Evolutionary conservation across 2,329 filamentous ascomycete species (phyloP), one percentile per base, ranked within the genome.

Genomic region (Orbilia oligospora): DNA sequence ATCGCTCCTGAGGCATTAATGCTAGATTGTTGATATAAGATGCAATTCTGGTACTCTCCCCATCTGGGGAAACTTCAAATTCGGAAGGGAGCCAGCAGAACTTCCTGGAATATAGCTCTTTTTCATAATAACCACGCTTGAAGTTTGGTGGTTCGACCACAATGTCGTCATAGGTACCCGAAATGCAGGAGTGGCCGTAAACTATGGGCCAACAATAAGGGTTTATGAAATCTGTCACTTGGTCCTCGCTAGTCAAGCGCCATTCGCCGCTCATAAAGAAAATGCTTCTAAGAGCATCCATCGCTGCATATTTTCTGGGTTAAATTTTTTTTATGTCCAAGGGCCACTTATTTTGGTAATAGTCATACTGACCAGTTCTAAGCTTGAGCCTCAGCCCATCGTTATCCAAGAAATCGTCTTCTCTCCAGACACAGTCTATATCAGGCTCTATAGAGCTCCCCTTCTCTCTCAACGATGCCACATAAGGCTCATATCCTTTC

Each of bases 71-170:
- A 24, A 53, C 49, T 9, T 27, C 14, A 22, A 53, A 53, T 30
- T 53, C 49, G 3, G 49, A 53, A 30, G 49, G 49, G 14, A 53
- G 49, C 49, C 49, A 53, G 24, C 49, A 53, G 12, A 53, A 53
- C 14, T 10, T 27, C 12, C 4, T 53, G 14, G 49, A 53, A 10
- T 53, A 53, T 44, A 44, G 16, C 3, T 44, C 3, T 9, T 12
- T 16, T 44, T 2, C 22, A 14, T 1, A 1, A 8, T 30, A 30
- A 3, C 20, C 6, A 12, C 14, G 3, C 2, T 24, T 30, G 3
- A 6, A 3, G 3, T 30, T 30, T 30, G 14, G 24, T 6, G 10
- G 3, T 30, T 30, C 10, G 22, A 30, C 14, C 24, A 6, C n/a
- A 16, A 9, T 53, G 8, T 22, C 49, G 24, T 53, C 27, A 30